Conservation (phyloP, 331 rosid genomes). For the Phaseolus coccineus region DNA sequence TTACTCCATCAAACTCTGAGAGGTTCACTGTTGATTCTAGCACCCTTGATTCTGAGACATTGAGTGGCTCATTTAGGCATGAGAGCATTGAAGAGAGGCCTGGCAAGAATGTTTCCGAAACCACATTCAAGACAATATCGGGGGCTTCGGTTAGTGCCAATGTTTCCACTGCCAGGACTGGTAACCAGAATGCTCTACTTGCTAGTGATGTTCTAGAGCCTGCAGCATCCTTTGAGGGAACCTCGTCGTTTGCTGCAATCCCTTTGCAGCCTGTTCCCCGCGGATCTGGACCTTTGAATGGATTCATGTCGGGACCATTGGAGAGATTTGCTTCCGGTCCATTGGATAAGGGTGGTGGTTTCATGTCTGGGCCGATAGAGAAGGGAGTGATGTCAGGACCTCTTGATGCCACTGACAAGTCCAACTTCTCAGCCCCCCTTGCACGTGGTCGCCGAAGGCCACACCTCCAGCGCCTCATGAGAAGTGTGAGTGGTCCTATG, state of each 20-base stretch:
- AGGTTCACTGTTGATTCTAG: conserved; percentile 71
- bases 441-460: conserved; percentile 55
- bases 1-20: conserved; percentile 70
- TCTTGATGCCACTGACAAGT: conserved; percentile 59
- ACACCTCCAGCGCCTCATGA: conserved; percentile 59
- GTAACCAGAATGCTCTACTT: conserved; percentile 58
- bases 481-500: conserved; percentile 73
- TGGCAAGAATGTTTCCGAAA: conserved; percentile 58
- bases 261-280: conserved; percentile 78
- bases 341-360: conserved; percentile 61
- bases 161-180: conserved; percentile 68
- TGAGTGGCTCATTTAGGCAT: conserved; percentile 75
- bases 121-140: conserved; percentile 64
- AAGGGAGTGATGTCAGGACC: conserved; percentile 79
- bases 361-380: conserved; percentile 77
- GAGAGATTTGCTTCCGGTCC: conserved; percentile 72
- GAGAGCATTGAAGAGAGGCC: conserved; percentile 56
- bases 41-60: conserved; percentile 60
- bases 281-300: conserved; percentile 66
- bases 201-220: conserved; percentile 59
- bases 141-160: conserved; percentile 79
- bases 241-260: conserved; percentile 66
- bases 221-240: conserved; percentile 69
- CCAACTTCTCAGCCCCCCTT: conserved; percentile 71
- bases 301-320: conserved; percentile 74